A percentile compares a stretch with the other conserved stretches of the same genome.
Conservation (phyloP, 1,284 basidiomycete genomes). For the Takashimella tepidaria region DNA sequence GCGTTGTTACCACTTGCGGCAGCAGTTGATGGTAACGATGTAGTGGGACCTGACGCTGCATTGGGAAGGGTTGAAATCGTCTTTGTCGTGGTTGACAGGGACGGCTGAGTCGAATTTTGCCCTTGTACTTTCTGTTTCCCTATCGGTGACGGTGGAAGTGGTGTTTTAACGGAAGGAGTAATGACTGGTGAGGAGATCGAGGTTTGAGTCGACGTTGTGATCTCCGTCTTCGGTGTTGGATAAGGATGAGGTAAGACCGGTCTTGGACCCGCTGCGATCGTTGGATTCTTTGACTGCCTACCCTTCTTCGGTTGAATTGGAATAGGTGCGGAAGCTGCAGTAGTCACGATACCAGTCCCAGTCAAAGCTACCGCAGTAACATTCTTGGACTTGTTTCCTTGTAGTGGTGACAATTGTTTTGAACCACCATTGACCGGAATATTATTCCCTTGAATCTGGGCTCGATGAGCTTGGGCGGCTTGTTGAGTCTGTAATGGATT, state of each 20-base stretch:
- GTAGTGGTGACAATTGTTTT: too few relatives aligned
- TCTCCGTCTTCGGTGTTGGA: neutral
- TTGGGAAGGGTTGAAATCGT: neutral
- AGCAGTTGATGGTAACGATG: slow-evolving; percentile 1
- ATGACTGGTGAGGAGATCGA: neutral
- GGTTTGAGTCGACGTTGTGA: too few relatives aligned
- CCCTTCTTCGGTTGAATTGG: neutral
- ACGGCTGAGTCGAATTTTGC: slow-evolving; percentile 5
- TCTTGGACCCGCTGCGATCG: neutral
- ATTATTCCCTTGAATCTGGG: too few relatives aligned
- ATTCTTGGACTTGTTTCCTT: too few relatives aligned
- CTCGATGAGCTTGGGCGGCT: too few relatives aligned
- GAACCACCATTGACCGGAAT: too few relatives aligned
- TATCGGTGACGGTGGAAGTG: neutral
- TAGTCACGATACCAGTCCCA: neutral
- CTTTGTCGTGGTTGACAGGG: neutral
- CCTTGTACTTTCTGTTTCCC: neutral
- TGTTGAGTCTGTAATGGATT: too few relatives aligned
- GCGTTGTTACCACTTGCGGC: slow-evolving; percentile 1
- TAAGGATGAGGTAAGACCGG: neutral
- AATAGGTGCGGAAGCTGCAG: neutral
- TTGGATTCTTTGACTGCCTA: neutral
- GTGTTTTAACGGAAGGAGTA: too few relatives aligned
- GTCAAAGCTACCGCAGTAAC: too few relatives aligned
- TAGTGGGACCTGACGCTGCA: neutral